Base-by-base conservation (phyloP, 257 asterid genomes). In the Leonotis leonurus region DNA sequence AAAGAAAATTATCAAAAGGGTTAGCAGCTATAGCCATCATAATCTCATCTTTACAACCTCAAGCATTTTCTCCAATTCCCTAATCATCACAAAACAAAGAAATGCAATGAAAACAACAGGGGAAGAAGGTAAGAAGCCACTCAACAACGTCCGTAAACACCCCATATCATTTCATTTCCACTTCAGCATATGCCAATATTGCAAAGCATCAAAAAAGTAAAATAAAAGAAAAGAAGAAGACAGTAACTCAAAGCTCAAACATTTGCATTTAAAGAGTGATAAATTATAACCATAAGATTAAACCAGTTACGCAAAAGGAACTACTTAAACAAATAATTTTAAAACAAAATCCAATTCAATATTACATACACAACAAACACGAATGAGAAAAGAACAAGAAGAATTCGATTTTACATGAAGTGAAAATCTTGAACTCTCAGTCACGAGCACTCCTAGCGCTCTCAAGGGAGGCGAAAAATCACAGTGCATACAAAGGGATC, bases 401-500 rank as follows among this genome's bases (percentile, higher is more conserved):
- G 25, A 24, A 62, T 32, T 1, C 39, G 11, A 26, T 3, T 14
- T 55, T 62, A 76, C 67, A 74, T 71, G 26, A 41, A 71, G 26
- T 13, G 37, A 20, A 75, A 62, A 33, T 25, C 39, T 52, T 35
- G 32, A 67, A 52, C 49, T 71, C 14, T 68, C 30, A 67, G 63
- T 52, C 18, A 9, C 41, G 53, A 52, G 44, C 17, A 35, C 69
- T 69, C 52, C 48, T 60, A 40, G 59, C 30, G 8, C 61, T 33
- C 35, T 39, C 62, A 43, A 39, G 35, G 69, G 27, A 17, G 20
- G 60, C 67, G 27, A 62, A 10, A 61, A 35, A 37, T 36, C 13
- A 50, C 36, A 21, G 64, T 26, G 20, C 27, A 22, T 43, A 20
- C 11, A 27, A 37, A 22, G 64, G 69, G 80, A 58, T 68, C 73